A percentile compares a stretch with the other conserved stretches of the same genome.
phyloP scores from a whole-genome alignment of 495 filamentous ascomycete genomes.

The Bathelium albidoporum region DNA sequence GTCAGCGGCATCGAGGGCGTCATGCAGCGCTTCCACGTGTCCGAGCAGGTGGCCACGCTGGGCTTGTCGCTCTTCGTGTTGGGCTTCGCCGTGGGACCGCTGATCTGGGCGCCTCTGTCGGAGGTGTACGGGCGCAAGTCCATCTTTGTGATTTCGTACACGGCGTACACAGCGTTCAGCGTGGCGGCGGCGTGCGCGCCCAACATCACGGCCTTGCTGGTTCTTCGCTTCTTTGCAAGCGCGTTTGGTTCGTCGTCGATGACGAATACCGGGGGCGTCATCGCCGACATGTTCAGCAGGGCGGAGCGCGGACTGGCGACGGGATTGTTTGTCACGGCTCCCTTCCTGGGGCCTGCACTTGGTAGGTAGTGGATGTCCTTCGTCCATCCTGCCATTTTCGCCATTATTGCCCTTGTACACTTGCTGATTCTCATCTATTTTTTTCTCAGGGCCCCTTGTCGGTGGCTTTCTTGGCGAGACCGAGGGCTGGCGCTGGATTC shows the following conservation, averaged over 20 bases:
- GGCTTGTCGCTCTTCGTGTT: conserved; percentile 67
- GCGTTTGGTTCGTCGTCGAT: conserved; percentile 66
- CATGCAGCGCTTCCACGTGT: conserved; percentile 15
- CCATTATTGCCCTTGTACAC: background rate
- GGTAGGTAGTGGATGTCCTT: conserved; percentile 7
- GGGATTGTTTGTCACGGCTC: conserved; percentile 2
- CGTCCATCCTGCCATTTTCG: background rate
- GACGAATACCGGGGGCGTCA: conserved; percentile 64
- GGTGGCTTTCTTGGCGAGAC: conserved; percentile 10
- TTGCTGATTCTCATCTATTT: conserved; percentile 5
- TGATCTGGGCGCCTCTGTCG: conserved; percentile 56
- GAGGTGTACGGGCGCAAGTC: conserved; percentile 67
- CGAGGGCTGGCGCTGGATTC: conserved; percentile 11
- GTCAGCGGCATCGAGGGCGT: conserved; percentile 7
- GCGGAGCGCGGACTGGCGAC: conserved; percentile 51
- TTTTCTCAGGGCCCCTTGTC: conserved; percentile 8
- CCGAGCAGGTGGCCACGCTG: conserved; percentile 42
- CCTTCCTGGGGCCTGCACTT: conserved; percentile 6
- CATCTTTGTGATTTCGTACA: conserved; percentile 55
- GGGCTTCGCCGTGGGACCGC: conserved; percentile 57
- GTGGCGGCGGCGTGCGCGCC: conserved; percentile 51
- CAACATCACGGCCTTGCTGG: conserved; percentile 55
- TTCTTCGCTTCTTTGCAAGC: conserved; percentile 70
- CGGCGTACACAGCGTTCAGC: conserved; percentile 57
- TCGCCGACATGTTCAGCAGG: conserved; percentile 63